phyloP scores from a whole-genome alignment of 2,329 filamentous ascomycete genomes.

The Alternaria conjuncta region DNA sequence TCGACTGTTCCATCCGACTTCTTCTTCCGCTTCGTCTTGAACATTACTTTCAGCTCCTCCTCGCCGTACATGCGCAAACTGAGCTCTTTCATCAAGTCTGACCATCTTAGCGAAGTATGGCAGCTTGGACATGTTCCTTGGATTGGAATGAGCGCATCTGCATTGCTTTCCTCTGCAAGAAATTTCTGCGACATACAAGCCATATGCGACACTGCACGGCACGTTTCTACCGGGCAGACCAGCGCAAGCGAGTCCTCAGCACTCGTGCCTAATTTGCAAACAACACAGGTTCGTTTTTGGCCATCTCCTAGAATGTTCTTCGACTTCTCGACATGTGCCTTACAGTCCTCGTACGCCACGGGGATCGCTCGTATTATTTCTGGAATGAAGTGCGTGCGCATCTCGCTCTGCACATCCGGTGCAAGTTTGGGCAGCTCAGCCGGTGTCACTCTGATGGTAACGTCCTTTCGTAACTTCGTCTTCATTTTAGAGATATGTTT shows the following conservation, averaged over 20 bases:
- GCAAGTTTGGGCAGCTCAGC: conserved; percentile 32
- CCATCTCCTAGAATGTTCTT: conserved; percentile 33
- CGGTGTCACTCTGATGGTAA: conserved; percentile 39
- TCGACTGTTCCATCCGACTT: conserved; percentile 33
- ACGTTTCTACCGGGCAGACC: conserved; percentile 59
- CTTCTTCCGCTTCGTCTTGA: conserved; percentile 61
- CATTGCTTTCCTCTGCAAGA: conserved; percentile 50
- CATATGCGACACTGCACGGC: conserved; percentile 60
- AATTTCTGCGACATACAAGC: conserved; percentile 62
- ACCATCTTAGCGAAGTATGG: conserved; percentile 68
- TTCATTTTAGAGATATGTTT: conserved; percentile 49
- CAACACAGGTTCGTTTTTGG: conserved; percentile 48
- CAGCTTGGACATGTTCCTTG: conserved; percentile 76
- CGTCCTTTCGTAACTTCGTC: conserved; percentile 31
- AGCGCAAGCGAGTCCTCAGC: conserved; percentile 52
- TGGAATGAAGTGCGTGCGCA: conserved; percentile 35
- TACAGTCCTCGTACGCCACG: conserved; percentile 59
- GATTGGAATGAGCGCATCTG: conserved; percentile 65
- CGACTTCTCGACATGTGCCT: conserved; percentile 61
- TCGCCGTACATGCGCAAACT: conserved; percentile 73
- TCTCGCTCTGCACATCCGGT: conserved; percentile 25
- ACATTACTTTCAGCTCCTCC: conserved; percentile 72
- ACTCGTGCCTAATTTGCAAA: conserved; percentile 56
- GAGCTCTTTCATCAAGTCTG: conserved; percentile 80
- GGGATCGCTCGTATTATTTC: conserved; percentile 53